Conservation (phyloP, 495 filamentous ascomycete species). For the Trichocladium uniseriatum region DNA sequence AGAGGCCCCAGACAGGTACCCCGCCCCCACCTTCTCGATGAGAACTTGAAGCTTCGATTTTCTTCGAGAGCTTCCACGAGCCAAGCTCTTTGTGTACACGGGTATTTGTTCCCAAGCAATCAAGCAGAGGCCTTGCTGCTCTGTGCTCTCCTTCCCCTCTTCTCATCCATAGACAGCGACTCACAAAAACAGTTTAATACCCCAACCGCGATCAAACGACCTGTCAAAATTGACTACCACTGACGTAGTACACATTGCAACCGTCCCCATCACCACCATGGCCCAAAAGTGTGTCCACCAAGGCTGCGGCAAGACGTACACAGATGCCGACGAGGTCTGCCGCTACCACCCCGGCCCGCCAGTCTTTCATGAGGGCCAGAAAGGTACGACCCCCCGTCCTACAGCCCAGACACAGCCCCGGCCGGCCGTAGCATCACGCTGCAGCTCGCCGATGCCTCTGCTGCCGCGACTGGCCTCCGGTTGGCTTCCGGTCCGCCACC, state of each 20-base stretch:
- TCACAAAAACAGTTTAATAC: background rate
- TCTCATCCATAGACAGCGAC: background rate
- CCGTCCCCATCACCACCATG: too few species aligned
- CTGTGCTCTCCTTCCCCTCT: background rate
- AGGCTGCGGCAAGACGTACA: slow-evolving; percentile 83
- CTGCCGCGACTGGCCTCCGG: too few species aligned
- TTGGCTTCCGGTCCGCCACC: too few species aligned
- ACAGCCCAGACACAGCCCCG: background rate
- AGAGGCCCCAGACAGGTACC: background rate
- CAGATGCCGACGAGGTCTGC: slow-evolving; percentile 75
- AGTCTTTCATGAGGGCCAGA: slow-evolving; percentile 96
- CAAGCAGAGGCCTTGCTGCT: too few species aligned
- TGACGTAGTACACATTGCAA: too few species aligned
- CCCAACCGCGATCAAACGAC: background rate
- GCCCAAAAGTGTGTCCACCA: slow-evolving; percentile 91
- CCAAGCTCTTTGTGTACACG: too few species aligned
- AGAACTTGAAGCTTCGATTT: slow-evolving; percentile 12
- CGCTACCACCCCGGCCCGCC: slow-evolving; percentile 89
- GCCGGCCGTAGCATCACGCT: too few species aligned
- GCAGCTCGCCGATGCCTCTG: too few species aligned
- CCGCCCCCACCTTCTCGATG: slow-evolving; percentile 11
- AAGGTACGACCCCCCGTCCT: slow-evolving; percentile 54
- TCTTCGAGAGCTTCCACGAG: slow-evolving; percentile 13
- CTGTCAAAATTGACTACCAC: background rate
- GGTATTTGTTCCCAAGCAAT: too few species aligned